Evolutionary conservation across 2,329 filamentous ascomycete species (phyloP).

Genomic region (Aspergillus texensis): DNA sequence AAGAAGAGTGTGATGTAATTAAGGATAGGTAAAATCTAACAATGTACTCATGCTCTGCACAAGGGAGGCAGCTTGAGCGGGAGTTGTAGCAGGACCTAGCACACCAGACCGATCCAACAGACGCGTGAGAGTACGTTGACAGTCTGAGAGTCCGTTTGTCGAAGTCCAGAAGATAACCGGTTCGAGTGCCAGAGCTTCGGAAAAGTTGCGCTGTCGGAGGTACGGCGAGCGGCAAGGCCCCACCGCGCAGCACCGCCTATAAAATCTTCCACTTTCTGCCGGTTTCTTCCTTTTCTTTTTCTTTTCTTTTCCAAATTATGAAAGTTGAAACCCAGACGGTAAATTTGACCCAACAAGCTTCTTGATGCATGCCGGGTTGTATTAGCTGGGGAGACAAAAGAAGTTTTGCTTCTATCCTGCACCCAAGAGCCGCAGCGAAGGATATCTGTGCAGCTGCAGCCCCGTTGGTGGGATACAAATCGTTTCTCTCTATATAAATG

Average conservation of each 20-base stretch:
- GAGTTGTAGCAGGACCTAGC: not conserved
- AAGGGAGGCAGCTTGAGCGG: slow-evolving; percentile 1
- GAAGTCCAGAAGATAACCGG: slow-evolving; percentile 8
- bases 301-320: slow-evolving; percentile 46
- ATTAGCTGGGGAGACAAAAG: slow-evolving; percentile 55
- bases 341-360: slow-evolving; percentile 62
- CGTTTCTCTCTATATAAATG: slow-evolving; percentile 17
- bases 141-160: slow-evolving; percentile 4
- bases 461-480: slow-evolving; percentile 53
- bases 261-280: slow-evolving; percentile 22
- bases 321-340: slow-evolving; percentile 61
- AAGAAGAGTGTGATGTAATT: slow-evolving; percentile 19
- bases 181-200: slow-evolving; percentile 21
- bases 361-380: slow-evolving; percentile 61
- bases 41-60: slow-evolving; percentile 26
- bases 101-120: not conserved
- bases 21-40: slow-evolving; percentile 11
- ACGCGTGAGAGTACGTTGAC: not conserved
- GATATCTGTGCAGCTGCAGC: slow-evolving; percentile 49
- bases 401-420: slow-evolving; percentile 43
- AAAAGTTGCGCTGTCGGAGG: slow-evolving; percentile 34
- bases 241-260: slow-evolving; percentile 26
- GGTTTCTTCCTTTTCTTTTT: slow-evolving; percentile 26
- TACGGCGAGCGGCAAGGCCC: slow-evolving; percentile 28
- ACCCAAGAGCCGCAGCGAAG: slow-evolving; percentile 54